These are phyloP conservation scores for Chlorella sp. DNA, from an alignment of 139 green algal species.

Conservation along the genomic window DNA sequence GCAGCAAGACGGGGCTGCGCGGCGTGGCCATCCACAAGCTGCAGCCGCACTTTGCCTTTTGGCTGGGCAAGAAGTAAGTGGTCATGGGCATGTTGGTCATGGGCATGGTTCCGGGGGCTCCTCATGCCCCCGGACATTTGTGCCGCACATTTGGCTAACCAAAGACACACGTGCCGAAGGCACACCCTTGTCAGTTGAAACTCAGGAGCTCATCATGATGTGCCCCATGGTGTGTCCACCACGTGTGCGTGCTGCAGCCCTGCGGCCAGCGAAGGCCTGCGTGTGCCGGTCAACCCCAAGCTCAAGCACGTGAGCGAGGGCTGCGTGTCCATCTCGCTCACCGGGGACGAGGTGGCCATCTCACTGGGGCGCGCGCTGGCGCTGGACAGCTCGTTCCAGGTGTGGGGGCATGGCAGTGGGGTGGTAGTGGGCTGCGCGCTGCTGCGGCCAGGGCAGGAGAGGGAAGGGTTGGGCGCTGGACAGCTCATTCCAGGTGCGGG, in stretches of 20 bases:
- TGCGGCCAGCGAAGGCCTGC: conserved; percentile 10
- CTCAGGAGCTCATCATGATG: no score
- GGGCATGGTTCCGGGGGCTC: no score
- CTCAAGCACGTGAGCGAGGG: conserved; percentile 42
- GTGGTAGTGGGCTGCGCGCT: neutral
- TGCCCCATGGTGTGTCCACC: no score
- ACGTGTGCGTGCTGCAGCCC: no score
- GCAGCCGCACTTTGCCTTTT: conserved; percentile 45
- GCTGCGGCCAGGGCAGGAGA: neutral
- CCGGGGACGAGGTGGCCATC: conserved; percentile 49
- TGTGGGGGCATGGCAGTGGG: no score
- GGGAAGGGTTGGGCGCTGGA: neutral
- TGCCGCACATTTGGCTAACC: no score
- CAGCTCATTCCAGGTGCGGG: neutral
- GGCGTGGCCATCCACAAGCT: conserved; percentile 48
- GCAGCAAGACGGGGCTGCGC: conserved; percentile 37
- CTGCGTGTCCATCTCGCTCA: conserved; percentile 40
- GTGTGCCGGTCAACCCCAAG: conserved; percentile 14
- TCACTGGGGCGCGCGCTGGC: conserved; percentile 33
- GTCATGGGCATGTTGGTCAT: no score
- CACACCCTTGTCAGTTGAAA: no score
- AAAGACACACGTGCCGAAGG: no score
- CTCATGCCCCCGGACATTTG: no score
- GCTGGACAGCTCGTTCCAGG: conserved; percentile 59
- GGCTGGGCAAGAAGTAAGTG: conserved; percentile 43